These are phyloP conservation scores for Sarcodon sp. DNA, from an alignment of 768 basidiomycete species.

Conservation along the genomic window DNA sequence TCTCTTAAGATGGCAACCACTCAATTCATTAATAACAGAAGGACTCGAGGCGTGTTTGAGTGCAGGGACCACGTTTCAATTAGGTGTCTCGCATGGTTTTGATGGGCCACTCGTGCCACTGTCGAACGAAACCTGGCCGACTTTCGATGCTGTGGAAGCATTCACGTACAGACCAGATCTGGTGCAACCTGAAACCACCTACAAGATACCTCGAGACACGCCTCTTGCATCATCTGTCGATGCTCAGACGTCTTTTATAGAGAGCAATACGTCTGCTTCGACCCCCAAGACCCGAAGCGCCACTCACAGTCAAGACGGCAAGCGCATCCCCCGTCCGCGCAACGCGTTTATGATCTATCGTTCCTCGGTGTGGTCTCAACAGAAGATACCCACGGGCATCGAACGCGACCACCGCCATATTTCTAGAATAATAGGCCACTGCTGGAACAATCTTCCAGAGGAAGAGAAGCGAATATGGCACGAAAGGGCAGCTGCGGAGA, in stretches of 20 bases:
- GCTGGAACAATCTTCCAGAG: conserved; percentile 46
- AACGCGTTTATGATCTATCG: conserved; percentile 85
- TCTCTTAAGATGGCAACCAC: no score
- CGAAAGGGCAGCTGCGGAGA: conserved; percentile 31
- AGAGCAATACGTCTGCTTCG: background rate
- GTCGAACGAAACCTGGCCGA: background rate
- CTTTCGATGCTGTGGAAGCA: background rate
- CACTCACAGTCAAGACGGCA: background rate
- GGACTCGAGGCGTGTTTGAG: no score
- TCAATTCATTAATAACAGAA: no score
- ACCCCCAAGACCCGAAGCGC: background rate
- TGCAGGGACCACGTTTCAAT: background rate
- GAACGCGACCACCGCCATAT: conserved; percentile 66
- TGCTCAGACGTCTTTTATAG: background rate
- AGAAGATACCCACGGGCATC: conserved; percentile 28
- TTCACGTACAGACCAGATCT: background rate
- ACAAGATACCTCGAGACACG: background rate
- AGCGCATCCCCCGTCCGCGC: conserved; percentile 61
- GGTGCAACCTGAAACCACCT: background rate
- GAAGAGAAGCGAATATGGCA: conserved; percentile 37
- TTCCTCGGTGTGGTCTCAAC: conserved; percentile 46
- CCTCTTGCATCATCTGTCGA: background rate
- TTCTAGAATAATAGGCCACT: conserved; percentile 52
- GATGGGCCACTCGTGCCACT: background rate
- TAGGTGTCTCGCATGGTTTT: background rate